phyloP scores from a whole-genome alignment of 257 asterid genomes.

The Agastache rugosa region DNA sequence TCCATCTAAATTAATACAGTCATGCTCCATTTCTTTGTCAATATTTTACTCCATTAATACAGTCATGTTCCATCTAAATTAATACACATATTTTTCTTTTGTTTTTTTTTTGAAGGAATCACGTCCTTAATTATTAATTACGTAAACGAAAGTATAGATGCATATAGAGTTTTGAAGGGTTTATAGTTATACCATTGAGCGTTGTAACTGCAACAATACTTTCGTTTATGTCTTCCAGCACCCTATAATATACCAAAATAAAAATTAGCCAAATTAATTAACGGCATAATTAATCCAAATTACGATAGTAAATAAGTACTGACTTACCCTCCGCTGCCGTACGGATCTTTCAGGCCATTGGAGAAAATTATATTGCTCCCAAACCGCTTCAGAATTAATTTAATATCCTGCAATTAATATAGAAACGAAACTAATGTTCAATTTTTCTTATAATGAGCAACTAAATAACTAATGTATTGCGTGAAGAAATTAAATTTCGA shows the following conservation, averaged over 20 bases:
- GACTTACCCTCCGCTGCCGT: conserved; percentile 58
- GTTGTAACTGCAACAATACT: conserved; percentile 58
- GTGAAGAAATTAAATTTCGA: no score
- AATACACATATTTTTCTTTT: no score
- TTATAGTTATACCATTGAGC: conserved; percentile 49
- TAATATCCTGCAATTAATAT: conserved; percentile 56
- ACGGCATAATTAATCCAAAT: neutral
- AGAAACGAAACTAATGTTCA: no score
- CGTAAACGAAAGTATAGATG: neutral
- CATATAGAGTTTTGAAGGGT: neutral
- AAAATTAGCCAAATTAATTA: no score
- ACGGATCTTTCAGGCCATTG: conserved; percentile 67
- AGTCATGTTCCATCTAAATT: no score
- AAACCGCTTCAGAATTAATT: conserved; percentile 46
- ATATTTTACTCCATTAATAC: no score
- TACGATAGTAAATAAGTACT: neutral
- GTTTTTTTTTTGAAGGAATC: no score
- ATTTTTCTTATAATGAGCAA: no score
- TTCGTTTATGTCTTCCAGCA: conserved; percentile 38
- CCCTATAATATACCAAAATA: neutral
- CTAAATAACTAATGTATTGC: no score
- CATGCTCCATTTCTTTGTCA: no score
- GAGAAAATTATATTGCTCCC: conserved; percentile 70
- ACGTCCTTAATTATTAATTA: no score
- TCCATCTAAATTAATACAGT: no score